These are phyloP conservation scores for Wickerhamiella slavikovae DNA, from an alignment of 805 yeast genomes.

Conservation along the genomic window DNA sequence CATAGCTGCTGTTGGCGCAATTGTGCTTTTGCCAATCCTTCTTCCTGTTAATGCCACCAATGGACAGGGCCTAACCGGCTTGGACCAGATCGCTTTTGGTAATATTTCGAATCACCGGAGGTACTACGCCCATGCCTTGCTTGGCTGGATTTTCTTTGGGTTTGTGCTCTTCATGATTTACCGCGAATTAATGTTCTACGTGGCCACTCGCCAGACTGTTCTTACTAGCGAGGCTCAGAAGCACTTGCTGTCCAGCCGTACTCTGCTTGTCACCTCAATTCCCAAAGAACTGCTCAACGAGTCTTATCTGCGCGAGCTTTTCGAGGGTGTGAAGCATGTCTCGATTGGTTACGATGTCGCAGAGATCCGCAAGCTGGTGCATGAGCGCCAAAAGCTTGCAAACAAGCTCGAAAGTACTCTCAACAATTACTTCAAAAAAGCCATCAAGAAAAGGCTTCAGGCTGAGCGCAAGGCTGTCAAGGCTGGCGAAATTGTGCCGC, in stretches of 20 bases:
- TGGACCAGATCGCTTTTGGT: constrained; percentile 59
- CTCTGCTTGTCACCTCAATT: constrained; percentile 67
- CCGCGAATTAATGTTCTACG: constrained; percentile 62
- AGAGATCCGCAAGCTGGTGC: constrained; percentile 33
- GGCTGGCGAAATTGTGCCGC: constrained; percentile 7
- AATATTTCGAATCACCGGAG: constrained; percentile 42
- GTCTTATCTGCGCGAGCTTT: constrained; percentile 48
- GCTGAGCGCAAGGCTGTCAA: constrained; percentile 41
- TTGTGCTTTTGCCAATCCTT: constrained; percentile 40
- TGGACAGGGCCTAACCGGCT: constrained; percentile 33
- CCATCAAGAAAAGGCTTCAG: constrained; percentile 41
- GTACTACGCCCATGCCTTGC: constrained; percentile 70
- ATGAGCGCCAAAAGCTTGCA: constrained; percentile 39
- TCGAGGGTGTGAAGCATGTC: constrained; percentile 63
- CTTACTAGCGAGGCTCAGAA: constrained; percentile 69
- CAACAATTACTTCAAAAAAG: constrained; percentile 33
- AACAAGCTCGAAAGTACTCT: constrained; percentile 46
- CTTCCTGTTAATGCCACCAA: constrained; percentile 67
- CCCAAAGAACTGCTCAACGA: constrained; percentile 58
- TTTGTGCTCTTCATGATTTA: constrained; percentile 49
- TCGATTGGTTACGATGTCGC: constrained; percentile 54
- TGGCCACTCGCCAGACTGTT: constrained; percentile 56
- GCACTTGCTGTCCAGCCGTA: constrained; percentile 50
- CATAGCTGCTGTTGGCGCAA: constrained; percentile 33
- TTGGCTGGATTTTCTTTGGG: constrained; percentile 66